Percentiles rank a stretch among this genome's conserved stretches.
Evolutionary conservation across 2,329 filamentous ascomycete genomes (phyloP).

Genomic region (Colletotrichum australisinense): DNA sequence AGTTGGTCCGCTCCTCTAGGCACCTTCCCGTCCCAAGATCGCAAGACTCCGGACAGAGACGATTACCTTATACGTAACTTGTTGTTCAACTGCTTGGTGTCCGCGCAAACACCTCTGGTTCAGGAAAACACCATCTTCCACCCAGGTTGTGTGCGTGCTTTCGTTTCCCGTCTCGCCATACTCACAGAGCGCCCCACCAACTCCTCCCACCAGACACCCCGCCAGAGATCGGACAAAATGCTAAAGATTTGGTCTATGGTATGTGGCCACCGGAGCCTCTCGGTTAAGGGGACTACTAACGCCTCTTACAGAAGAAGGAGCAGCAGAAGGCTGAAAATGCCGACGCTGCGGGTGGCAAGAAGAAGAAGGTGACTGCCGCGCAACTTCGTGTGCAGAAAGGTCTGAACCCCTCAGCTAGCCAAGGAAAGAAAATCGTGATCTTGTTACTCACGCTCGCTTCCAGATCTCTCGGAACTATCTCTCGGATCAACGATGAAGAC

Average conservation of each 20-base stretch:
- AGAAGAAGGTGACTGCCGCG: constrained; percentile 98
- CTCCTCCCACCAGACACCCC: constrained; percentile 22
- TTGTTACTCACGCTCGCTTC: constrained; percentile 5
- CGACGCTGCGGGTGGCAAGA: constrained; percentile 80
- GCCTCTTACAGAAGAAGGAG: constrained; percentile 82
- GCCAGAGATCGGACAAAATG: constrained; percentile 70
- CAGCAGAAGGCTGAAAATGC: constrained; percentile 94
- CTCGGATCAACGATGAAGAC: constrained; percentile 85
- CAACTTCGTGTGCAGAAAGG: constrained; percentile 97
- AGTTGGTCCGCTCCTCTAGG: constrained; percentile 22
- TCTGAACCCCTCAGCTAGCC: constrained; percentile 49
- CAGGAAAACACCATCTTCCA: not conserved
- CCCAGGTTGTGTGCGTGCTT: not conserved
- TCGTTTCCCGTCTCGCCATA: not conserved
- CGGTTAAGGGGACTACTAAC: constrained; percentile 3
- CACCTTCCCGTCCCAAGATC: constrained; percentile 31
- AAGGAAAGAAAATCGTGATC: constrained; percentile 7
- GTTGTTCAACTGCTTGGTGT: not conserved
- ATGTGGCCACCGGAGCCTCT: constrained; percentile 43
- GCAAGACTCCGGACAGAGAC: constrained; percentile 8
- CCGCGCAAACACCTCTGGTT: not conserved
- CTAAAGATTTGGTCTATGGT: constrained; percentile 99
- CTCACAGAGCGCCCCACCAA: constrained; percentile 17
- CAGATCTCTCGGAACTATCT: constrained; percentile 85
- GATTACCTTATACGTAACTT: not conserved